These are phyloP conservation scores for Parachlorella kessleri DNA, from an alignment of 139 green algal species.

Conservation along the genomic window DNA sequence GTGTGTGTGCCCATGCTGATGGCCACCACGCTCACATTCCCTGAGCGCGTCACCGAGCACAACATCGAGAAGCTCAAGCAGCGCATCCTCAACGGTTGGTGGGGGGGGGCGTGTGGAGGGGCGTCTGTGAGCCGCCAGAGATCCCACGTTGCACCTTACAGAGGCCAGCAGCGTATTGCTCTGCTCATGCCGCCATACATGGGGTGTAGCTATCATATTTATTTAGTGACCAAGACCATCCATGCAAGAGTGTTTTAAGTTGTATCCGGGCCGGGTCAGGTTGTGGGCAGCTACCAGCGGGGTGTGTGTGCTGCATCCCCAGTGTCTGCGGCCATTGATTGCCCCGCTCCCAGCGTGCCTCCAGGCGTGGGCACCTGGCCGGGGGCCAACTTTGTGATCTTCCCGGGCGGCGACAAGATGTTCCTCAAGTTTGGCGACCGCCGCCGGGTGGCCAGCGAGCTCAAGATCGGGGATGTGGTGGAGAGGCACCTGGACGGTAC, in stretches of 20 bases:
- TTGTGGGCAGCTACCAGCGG: too few relatives aligned
- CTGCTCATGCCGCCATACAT: too few relatives aligned
- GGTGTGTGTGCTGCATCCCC: too few relatives aligned
- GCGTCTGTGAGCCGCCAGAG: too few relatives aligned
- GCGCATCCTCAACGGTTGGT: conserved; percentile 70
- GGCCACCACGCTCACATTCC: conserved; percentile 93
- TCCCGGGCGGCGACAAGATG: conserved; percentile 60
- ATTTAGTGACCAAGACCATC: too few relatives aligned
- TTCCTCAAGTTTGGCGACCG: conserved; percentile 92
- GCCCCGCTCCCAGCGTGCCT: background rate
- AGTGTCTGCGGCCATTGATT: background rate
- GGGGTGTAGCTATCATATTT: too few relatives aligned
- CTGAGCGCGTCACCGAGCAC: conserved; percentile 87
- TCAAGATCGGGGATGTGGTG: conserved; percentile 90
- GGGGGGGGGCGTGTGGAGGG: background rate
- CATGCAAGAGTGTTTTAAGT: too few relatives aligned
- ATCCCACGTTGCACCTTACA: too few relatives aligned
- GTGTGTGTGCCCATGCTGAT: conserved; percentile 92
- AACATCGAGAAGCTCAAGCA: conserved; percentile 91
- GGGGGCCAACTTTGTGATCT: conserved; percentile 93
- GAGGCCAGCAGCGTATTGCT: too few relatives aligned
- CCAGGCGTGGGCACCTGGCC: conserved; percentile 70
- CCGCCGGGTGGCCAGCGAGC: conserved; percentile 80
- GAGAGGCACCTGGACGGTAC: conserved; percentile 86
- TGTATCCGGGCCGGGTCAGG: too few relatives aligned